phyloP scores from a whole-genome alignment of 2,329 filamentous ascomycete species.

The Cyclaneusma minus region DNA sequence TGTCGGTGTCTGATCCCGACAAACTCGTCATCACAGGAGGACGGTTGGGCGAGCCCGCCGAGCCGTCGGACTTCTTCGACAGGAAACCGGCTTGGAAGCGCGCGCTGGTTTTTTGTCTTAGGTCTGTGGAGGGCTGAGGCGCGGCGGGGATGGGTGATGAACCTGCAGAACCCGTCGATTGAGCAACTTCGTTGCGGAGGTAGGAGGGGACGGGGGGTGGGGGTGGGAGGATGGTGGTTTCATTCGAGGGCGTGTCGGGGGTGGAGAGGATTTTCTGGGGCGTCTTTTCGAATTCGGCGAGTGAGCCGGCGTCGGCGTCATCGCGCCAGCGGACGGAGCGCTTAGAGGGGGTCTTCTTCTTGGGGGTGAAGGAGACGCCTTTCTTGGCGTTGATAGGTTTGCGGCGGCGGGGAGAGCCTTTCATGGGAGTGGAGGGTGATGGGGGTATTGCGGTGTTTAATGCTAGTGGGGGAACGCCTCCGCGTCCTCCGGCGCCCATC shows the following conservation, averaged over 20 bases:
- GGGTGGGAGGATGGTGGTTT: conserved; percentile 23
- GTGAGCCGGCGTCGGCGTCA: conserved; percentile 69
- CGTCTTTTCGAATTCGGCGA: conserved; percentile 86
- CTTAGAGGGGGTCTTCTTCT: conserved; percentile 55
- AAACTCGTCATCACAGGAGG: conserved; percentile 40
- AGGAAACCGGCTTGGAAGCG: conserved; percentile 85
- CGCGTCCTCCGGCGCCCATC: conserved; percentile 8
- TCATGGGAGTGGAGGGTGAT: conserved; percentile 38
- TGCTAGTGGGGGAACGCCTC: conserved; percentile 8
- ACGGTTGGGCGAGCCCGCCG: conserved; percentile 41
- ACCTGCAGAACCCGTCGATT: conserved; percentile 24
- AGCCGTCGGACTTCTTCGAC: conserved; percentile 46
- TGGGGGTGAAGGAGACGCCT: conserved; percentile 69
- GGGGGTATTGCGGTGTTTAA: conserved; percentile 2
- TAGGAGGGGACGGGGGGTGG: conserved; percentile 42
- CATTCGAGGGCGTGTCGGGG: conserved; percentile 35
- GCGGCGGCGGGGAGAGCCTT: conserved; percentile 66
- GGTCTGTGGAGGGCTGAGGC: conserved; percentile 41
- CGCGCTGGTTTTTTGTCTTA: conserved; percentile 50
- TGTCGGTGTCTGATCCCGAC: conserved; percentile 37
- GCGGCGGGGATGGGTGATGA: conserved; percentile 38
- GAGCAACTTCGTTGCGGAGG: conserved; percentile 21
- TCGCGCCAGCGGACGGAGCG: conserved; percentile 84
- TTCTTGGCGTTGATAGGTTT: conserved; percentile 53
- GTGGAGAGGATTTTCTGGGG: conserved; percentile 53